A percentile compares a stretch with the other conserved stretches of the same genome.
These are phyloP conservation scores for Paramecium tetraurelia DNA, from an alignment of 73 alveolate genomes.

Conservation along the genomic window DNA sequence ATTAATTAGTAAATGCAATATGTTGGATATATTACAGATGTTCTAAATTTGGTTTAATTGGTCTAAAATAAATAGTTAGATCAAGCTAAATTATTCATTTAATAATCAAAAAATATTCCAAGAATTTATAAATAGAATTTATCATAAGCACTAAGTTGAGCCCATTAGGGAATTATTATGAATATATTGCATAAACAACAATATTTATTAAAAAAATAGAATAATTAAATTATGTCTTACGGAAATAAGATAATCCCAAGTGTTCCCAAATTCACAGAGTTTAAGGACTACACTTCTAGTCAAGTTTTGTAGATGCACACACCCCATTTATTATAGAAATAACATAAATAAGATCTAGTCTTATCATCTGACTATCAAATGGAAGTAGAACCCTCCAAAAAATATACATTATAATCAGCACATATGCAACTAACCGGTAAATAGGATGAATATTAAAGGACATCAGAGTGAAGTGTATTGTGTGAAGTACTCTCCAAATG, in stretches of 20 bases:
- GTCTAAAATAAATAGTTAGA: neutral
- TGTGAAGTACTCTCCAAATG: conserved; percentile 74
- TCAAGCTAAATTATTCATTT: neutral
- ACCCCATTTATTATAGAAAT: neutral
- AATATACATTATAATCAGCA: conserved; percentile 15
- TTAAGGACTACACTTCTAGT: neutral
- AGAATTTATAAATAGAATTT: neutral
- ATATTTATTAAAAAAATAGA: neutral
- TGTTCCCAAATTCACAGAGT: conserved; percentile 37
- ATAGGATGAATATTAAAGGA: conserved; percentile 47
- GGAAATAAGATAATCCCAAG: conserved; percentile 17
- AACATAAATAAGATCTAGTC: neutral
- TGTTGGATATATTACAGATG: neutral
- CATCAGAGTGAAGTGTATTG: conserved; percentile 78
- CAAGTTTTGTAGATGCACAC: conserved; percentile 1
- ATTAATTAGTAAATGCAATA: neutral
- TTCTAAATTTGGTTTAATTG: neutral
- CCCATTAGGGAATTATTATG: neutral
- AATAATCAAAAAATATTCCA: neutral
- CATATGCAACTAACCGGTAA: conserved; percentile 5
- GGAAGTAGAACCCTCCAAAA: conserved; percentile 40
- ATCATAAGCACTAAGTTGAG: neutral
- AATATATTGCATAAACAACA: neutral
- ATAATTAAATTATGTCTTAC: neutral
- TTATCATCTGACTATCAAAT: neutral